phyloP scores from a whole-genome alignment of 192 early-diverging fungal genomes.

The Coemansia sp. region DNA sequence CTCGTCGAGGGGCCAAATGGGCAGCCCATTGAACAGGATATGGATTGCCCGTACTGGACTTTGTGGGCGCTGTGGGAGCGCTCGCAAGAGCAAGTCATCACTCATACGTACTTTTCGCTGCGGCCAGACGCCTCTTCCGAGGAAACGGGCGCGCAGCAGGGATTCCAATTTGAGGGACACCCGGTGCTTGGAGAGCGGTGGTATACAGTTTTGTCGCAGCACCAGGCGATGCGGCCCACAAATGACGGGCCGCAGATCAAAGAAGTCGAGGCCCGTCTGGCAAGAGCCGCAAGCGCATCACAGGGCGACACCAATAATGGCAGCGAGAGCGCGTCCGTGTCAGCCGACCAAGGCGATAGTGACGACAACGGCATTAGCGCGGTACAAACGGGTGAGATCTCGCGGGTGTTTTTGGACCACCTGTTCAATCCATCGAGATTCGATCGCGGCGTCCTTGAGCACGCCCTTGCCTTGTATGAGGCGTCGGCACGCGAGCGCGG shows the following conservation, averaged over 20 bases:
- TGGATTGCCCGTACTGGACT: conserved; percentile 33
- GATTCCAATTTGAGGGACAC: conserved; percentile 38
- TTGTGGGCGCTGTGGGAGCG: conserved; percentile 58
- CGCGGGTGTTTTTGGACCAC: conserved; percentile 46
- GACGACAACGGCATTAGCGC: background rate
- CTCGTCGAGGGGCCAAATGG: conserved; percentile 31
- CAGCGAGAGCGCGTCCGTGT: background rate
- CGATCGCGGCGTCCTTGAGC: conserved; percentile 42
- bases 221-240: conserved; percentile 25
- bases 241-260: conserved; percentile 40
- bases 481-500: conserved; percentile 37
- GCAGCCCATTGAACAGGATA: conserved; percentile 24
- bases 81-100: conserved; percentile 36
- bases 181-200: conserved; percentile 47
- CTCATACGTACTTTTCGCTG: conserved; percentile 48
- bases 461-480: conserved; percentile 41
- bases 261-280: conserved; percentile 40
- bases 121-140: conserved; percentile 7
- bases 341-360: background rate
- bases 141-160: background rate
- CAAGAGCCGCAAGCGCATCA: background rate
- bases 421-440: conserved; percentile 48
- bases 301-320: conserved; percentile 4
- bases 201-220: conserved; percentile 41
- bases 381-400: conserved; percentile 40